These are phyloP conservation scores for Podaxis sp. DNA, from an alignment of 768 basidiomycete species.

Conservation along the genomic window DNA sequence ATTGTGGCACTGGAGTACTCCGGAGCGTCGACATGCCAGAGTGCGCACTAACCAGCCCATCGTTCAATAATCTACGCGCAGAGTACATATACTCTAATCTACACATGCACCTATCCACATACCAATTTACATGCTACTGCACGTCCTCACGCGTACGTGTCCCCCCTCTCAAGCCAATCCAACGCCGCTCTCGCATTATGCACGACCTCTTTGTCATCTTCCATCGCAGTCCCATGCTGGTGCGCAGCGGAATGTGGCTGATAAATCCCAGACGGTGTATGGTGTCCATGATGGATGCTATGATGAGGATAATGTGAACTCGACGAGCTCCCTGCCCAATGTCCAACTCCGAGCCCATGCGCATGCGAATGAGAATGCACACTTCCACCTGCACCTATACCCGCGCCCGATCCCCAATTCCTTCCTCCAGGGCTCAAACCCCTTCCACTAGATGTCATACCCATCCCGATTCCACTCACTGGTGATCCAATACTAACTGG, in stretches of 20 bases:
- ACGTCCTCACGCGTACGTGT: slow-evolving; percentile 8
- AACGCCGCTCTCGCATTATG: slow-evolving; percentile 43
- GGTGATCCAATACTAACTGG: slow-evolving; percentile 12
- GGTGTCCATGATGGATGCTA: slow-evolving; percentile 1
- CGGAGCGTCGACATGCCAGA: too few species aligned
- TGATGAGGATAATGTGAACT: slow-evolving; percentile 11
- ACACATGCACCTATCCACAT: background rate
- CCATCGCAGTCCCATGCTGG: slow-evolving; percentile 41
- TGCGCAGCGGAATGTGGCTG: slow-evolving; percentile 16
- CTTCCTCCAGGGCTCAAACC: slow-evolving; percentile 29
- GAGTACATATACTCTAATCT: too few species aligned
- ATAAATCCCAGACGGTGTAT: slow-evolving; percentile 15
- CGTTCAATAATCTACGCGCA: too few species aligned
- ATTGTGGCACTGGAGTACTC: too few species aligned
- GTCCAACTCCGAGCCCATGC: background rate
- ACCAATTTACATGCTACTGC: background rate
- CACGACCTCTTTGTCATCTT: slow-evolving; percentile 63
- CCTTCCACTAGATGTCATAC: slow-evolving; percentile 13
- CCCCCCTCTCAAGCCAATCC: slow-evolving; percentile 21
- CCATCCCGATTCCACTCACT: slow-evolving; percentile 16
- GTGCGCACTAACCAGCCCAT: too few species aligned
- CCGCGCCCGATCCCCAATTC: slow-evolving; percentile 8
- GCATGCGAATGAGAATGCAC: background rate
- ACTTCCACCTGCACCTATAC: slow-evolving; percentile 10
- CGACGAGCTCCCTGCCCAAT: slow-evolving; percentile 15